Evolutionary conservation across 148 eudicot genomes (phyloP).

Genomic region (Mesembryanthemum crystallinum): DNA sequence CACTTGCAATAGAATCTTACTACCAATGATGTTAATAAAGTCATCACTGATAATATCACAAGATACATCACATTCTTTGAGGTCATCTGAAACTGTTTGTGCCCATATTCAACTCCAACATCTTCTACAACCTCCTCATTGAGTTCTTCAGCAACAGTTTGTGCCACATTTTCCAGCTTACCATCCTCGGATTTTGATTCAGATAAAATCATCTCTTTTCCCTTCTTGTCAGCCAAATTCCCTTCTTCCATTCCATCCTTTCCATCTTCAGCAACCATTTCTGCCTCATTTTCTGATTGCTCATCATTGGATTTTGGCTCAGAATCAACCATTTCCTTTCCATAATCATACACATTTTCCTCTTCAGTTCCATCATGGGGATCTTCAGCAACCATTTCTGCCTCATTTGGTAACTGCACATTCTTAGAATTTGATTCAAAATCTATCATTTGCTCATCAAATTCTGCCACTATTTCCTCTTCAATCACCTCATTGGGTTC

Average conservation of each 20-base stretch:
- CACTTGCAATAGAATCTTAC: conserved; percentile 25
- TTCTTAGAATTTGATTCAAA: background rate
- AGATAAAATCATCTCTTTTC: background rate
- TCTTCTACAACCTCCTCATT: background rate
- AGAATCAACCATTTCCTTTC: background rate
- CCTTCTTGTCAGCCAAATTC: background rate
- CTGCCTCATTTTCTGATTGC: conserved; percentile 1
- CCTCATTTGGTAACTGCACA: conserved; percentile 16
- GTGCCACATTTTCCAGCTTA: background rate
- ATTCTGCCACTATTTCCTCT: conserved; percentile 5
- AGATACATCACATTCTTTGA: conserved; percentile 7
- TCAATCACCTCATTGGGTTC: background rate
- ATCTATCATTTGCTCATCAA: background rate
- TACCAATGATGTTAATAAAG: conserved; percentile 9
- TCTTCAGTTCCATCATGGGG: background rate
- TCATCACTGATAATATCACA: conserved; percentile 1
- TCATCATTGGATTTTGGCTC: background rate
- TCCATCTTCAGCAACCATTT: background rate
- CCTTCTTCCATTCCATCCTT: no score
- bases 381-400: background rate
- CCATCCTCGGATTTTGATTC: background rate
- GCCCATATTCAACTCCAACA: background rate
- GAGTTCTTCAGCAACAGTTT: background rate
- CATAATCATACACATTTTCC: background rate
- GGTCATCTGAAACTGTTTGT: background rate